Base-by-base conservation (phyloP, 305 asterid species). In the Lippia alba region DNA sequence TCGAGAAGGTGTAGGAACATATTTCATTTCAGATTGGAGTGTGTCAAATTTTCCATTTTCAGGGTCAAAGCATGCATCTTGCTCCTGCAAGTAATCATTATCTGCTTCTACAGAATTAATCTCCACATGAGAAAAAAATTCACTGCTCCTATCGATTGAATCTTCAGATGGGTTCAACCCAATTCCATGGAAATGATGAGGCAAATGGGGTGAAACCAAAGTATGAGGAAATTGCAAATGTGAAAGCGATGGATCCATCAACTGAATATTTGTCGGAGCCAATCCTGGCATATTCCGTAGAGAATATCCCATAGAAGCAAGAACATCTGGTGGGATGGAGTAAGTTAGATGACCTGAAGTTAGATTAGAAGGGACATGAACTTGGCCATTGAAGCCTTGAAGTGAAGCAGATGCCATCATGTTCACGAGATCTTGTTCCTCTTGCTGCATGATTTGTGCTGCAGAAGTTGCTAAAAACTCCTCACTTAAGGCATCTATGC, bases 341-440 rank as follows among this genome's bases (percentile, higher is more conserved):
- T 85, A 82, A 58, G 96, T 94, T 45, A 81, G 57, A 70, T 89
- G 97, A 46, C 85, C 82, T 9, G 91, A 78, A 17, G 85, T 69
- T 70, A 89, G 76, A 79, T 84, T 90, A 65, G 82, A 75, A 14
- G 96, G 98, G 54, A 82, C 40, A 59, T 80, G 89, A 79, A 86
- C 71, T 74, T 86, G 97, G 58, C 94, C 87, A 41, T 81, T 89
- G 75, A 85, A 83, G 71, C 91, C 91, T 81, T 89, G 92, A 65
- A 88, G 85, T 69, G 96, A 82, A 73, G 94, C 76, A 81, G 98
- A 85, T 49, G 87, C 85, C 96, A 90, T 90, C 87, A 88, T 83
- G 83, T 92, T 92, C 82, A 85, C 96, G 61, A 90, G 82, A 81
- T 88, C 96, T 78, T 88, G 96, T 78, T 90, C 96, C 76, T 92